Conservation (phyloP, 2,329 filamentous ascomycete species). For the Botrytis sinoallii region DNA sequence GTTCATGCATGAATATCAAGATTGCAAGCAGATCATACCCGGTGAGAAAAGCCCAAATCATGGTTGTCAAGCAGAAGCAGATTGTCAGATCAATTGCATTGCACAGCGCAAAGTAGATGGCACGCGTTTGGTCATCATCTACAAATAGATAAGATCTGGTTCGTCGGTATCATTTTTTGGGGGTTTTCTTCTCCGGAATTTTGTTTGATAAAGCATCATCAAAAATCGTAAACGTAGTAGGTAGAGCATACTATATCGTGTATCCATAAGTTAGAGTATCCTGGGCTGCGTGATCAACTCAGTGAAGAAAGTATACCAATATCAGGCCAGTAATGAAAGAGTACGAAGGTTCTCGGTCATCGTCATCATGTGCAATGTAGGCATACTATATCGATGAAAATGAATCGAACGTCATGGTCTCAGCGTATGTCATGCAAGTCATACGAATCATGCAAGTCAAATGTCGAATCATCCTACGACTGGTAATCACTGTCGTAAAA, state of each 20-base stretch:
- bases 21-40: constrained; percentile 13
- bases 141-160: constrained; percentile 10
- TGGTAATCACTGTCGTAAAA: constrained; percentile 27
- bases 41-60: constrained; percentile 10
- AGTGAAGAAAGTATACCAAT: constrained; percentile 20
- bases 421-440: constrained; percentile 34
- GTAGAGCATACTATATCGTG: constrained; percentile 18
- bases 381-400: constrained; percentile 37
- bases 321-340: constrained; percentile 10
- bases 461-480: constrained; percentile 31
- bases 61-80: constrained; percentile 11
- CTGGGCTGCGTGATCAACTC: constrained; percentile 20
- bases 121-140: constrained; percentile 12
- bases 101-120: constrained; percentile 13
- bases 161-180: neutral
- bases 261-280: constrained; percentile 17
- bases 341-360: constrained; percentile 20
- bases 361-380: constrained; percentile 36
- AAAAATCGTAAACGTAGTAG: constrained; percentile 14
- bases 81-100: constrained; percentile 15
- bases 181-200: constrained; percentile 8
- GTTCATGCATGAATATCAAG: constrained; percentile 15
- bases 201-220: constrained; percentile 5
- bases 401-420: constrained; percentile 37
- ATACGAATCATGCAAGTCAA: constrained; percentile 35